These are phyloP conservation scores for Ophiostoma quercus DNA, from an alignment of 2,329 filamentous ascomycete species.

Conservation along the genomic window DNA sequence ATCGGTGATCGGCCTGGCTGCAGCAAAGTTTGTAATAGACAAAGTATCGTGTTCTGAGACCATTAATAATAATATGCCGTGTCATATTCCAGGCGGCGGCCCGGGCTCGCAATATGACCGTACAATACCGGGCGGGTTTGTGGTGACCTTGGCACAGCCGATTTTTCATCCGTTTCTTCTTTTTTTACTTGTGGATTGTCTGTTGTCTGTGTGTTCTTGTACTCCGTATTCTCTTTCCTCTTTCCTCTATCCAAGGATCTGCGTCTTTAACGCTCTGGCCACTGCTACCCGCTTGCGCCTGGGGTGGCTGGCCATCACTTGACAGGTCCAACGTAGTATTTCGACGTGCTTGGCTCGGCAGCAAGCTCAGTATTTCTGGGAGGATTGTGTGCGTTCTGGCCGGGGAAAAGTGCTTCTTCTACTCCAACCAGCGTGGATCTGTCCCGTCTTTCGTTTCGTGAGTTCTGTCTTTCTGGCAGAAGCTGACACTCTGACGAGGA, in stretches of 20 bases:
- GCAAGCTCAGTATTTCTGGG: not conserved
- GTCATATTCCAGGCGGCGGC: not conserved
- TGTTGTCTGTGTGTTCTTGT: not conserved
- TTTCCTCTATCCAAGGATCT: not conserved
- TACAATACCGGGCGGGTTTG: not conserved
- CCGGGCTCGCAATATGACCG: not conserved
- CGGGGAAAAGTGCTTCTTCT: too few species aligned
- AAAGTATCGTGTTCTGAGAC: too few species aligned
- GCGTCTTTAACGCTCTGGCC: not conserved
- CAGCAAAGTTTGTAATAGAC: too few species aligned
- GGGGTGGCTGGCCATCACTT: not conserved
- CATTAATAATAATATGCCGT: not conserved
- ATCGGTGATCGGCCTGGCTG: too few species aligned
- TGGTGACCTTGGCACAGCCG: not conserved
- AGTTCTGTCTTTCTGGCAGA: not conserved
- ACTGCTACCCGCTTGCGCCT: too few species aligned
- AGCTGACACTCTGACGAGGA: not conserved
- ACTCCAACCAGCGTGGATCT: not conserved
- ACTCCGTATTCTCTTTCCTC: too few species aligned
- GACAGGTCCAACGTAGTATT: not conserved
- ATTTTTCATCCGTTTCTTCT: not conserved
- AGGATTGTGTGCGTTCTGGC: too few species aligned
- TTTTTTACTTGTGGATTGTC: not conserved
- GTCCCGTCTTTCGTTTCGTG: not conserved
- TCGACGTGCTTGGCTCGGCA: not conserved